Conservation (phyloP, 208 protist species). For the Leishmania guyanensis region DNA sequence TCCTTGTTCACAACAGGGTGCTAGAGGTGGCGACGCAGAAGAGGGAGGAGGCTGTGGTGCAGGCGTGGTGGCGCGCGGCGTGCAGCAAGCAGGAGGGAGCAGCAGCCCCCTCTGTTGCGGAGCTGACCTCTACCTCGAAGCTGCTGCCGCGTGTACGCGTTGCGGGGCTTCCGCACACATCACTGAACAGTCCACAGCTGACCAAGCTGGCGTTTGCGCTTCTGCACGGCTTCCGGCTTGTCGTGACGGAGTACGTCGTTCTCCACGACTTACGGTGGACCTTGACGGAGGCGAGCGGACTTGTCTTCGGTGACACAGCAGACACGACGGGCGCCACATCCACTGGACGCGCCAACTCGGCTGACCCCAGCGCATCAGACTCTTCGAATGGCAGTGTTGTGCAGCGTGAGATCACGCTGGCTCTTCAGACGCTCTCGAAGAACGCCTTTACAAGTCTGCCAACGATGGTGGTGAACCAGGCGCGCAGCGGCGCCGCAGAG, state of each 20-base stretch:
- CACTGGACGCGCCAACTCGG: neutral
- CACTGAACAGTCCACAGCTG: neutral
- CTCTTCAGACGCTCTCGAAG: slow-evolving; percentile 24
- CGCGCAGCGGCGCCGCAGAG: neutral
- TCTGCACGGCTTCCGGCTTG: slow-evolving; percentile 19
- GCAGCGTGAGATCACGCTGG: slow-evolving; percentile 21
- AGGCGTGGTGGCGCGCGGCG: slow-evolving; percentile 17
- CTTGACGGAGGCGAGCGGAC: neutral
- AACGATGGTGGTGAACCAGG: slow-evolving; percentile 18
- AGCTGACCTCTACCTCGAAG: neutral
- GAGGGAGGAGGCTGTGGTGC: slow-evolving; percentile 18
- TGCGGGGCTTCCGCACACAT: slow-evolving; percentile 3
- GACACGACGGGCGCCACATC: neutral
- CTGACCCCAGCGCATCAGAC: neutral
- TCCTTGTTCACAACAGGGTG: slow-evolving; percentile 19
- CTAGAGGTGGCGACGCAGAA: neutral
- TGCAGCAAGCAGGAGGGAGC: neutral
- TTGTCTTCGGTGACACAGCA: neutral
- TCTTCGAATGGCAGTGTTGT: neutral
- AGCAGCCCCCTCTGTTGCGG: neutral
- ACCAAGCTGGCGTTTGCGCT: slow-evolving; percentile 8
- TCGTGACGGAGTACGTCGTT: slow-evolving; percentile 17
- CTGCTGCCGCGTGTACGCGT: slow-evolving; percentile 10
- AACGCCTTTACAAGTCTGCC: slow-evolving; percentile 15
- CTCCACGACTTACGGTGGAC: slow-evolving; percentile 11